Evolutionary conservation across 345 rosid species (phyloP).

Genomic region (Eucalyptus cloeziana): DNA sequence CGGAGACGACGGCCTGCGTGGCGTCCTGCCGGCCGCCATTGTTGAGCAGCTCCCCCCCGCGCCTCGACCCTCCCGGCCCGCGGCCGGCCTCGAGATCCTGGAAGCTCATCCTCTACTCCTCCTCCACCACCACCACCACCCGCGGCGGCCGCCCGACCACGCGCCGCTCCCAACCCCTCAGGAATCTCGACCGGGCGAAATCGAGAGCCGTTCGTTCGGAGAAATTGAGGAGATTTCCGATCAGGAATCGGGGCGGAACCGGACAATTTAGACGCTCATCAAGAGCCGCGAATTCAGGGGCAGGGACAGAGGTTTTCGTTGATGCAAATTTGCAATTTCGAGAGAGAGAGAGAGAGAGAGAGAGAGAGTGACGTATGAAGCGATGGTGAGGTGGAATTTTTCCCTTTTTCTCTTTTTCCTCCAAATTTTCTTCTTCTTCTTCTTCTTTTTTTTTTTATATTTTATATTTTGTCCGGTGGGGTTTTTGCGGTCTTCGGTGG

Average conservation of each 20-base stretch:
- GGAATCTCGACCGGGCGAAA: not conserved
- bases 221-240: not conserved
- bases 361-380: not conserved
- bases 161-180: not conserved
- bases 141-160: not conserved
- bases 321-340: not conserved
- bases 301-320: not conserved
- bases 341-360: not conserved
- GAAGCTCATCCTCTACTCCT: conserved; percentile 49
- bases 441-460: too few species aligned
- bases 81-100: conserved; percentile 91
- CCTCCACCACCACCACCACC: not conserved
- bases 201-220: not conserved
- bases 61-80: conserved; percentile 24
- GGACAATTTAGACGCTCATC: not conserved
- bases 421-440: too few species aligned
- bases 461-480: not conserved
- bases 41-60: conserved; percentile 40
- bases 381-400: not conserved
- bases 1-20: conserved; percentile 88
- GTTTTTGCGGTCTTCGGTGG: not conserved
- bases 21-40: conserved; percentile 45
- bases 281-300: not conserved
- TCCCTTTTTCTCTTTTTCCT: too few species aligned
- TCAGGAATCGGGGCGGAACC: not conserved